These are phyloP conservation scores for Cicer pinnatifidum DNA, from an alignment of 306 rosid genomes.

Conservation along the genomic window DNA sequence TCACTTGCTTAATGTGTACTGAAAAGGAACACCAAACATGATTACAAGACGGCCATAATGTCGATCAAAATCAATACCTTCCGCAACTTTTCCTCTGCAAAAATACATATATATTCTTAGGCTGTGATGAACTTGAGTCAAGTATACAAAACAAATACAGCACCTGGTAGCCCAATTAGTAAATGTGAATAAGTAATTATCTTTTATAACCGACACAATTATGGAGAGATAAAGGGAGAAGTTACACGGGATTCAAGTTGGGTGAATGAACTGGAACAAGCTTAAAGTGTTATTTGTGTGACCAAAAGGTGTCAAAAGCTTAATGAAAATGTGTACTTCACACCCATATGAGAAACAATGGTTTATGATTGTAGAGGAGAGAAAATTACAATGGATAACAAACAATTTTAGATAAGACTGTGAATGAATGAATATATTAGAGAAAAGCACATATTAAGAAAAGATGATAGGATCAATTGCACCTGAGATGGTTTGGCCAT, in stretches of 20 bases:
- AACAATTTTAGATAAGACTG: neutral
- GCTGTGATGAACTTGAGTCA: constrained; percentile 22
- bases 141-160: neutral
- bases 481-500: neutral
- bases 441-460: neutral
- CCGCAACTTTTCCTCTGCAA: constrained; percentile 90
- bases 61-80: constrained; percentile 92
- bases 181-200: neutral
- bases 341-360: neutral
- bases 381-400: neutral
- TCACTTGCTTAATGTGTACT: constrained; percentile 93
- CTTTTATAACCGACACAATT: neutral
- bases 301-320: constrained; percentile 24
- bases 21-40: constrained; percentile 95
- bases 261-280: neutral
- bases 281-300: constrained; percentile 4
- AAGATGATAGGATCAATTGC: neutral
- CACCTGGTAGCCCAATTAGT: constrained; percentile 1
- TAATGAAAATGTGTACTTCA: neutral
- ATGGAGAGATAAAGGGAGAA: neutral
- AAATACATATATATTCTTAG: constrained; percentile 15
- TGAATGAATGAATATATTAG: constrained; percentile 12
- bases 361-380: neutral
- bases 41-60: constrained; percentile 90
- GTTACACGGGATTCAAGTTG: neutral